These are phyloP conservation scores for Macrotyloma uniflorum DNA, from an alignment of 306 rosid species.

Conservation along the genomic window DNA sequence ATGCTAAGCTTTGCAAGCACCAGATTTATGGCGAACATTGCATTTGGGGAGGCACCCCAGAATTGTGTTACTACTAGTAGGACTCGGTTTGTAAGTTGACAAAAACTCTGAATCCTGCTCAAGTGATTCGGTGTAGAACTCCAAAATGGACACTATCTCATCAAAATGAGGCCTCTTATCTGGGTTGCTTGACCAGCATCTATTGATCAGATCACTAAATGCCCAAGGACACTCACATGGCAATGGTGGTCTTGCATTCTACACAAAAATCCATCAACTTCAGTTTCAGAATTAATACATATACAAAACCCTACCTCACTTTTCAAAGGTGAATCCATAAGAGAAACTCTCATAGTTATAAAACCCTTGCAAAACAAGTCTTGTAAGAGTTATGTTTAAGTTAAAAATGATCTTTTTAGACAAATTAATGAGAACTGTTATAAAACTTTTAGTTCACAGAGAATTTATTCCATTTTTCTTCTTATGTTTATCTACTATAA, in stretches of 20 bases:
- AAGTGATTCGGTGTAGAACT: slow-evolving; percentile 56
- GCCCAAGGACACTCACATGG: slow-evolving; percentile 83
- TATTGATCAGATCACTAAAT: slow-evolving; percentile 65
- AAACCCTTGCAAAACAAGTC: background rate
- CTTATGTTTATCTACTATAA: too few species aligned
- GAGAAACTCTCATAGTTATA: background rate
- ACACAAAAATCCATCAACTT: slow-evolving; percentile 36
- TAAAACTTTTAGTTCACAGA: too few species aligned
- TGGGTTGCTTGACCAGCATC: slow-evolving; percentile 87
- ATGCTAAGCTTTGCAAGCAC: slow-evolving; percentile 41
- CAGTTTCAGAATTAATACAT: background rate
- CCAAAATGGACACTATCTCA: slow-evolving; percentile 73
- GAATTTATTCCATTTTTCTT: too few species aligned
- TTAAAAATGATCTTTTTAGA: too few species aligned
- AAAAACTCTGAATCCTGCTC: slow-evolving; percentile 74
- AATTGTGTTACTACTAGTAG: slow-evolving; percentile 24
- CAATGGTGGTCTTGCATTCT: slow-evolving; percentile 96
- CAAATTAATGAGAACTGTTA: too few species aligned
- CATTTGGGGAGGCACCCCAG: slow-evolving; percentile 63
- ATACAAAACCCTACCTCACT: background rate
- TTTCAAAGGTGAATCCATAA: background rate
- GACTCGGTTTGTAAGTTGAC: slow-evolving; percentile 52
- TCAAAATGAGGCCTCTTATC: slow-evolving; percentile 79
- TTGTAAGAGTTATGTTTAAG: too few species aligned
- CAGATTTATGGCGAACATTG: slow-evolving; percentile 45